Conservation (phyloP, 2,329 filamentous ascomycete species). For the Neopestalotiopsis sp. region DNA sequence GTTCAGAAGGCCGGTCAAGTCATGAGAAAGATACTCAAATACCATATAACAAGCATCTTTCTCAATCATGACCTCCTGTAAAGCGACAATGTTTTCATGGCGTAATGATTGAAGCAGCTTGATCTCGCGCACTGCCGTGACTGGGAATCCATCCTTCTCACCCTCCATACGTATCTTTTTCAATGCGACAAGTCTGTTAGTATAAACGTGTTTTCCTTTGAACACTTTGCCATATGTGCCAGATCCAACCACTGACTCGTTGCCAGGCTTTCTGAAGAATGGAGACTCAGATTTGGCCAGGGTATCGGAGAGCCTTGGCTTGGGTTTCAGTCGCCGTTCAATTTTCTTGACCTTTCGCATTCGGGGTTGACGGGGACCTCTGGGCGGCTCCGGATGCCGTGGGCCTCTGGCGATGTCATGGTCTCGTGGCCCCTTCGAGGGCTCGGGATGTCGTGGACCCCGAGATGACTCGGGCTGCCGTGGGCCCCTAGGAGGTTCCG, state of each 20-base stretch:
- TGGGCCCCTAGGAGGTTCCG: conserved; percentile 9
- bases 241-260: conserved; percentile 93
- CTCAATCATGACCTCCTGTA: conserved; percentile 96
- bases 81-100: conserved; percentile 80
- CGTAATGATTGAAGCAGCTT: conserved; percentile 87
- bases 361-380: conserved; percentile 18
- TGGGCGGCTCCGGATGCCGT: conserved; percentile 18
- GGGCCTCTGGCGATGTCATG: conserved; percentile 32
- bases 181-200: conserved; percentile 79
- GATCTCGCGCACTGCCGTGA: conserved; percentile 90
- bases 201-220: conserved; percentile 93
- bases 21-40: conserved; percentile 96
- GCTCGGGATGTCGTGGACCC: conserved; percentile 19
- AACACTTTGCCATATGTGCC: conserved; percentile 97
- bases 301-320: conserved; percentile 73
- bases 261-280: conserved; percentile 94
- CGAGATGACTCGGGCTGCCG: conserved; percentile 13
- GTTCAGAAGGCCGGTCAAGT: conserved; percentile 92
- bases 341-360: conserved; percentile 70
- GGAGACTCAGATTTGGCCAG: conserved; percentile 84
- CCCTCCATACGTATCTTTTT: conserved; percentile 95
- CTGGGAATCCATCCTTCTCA: conserved; percentile 87
- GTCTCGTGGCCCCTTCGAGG: conserved; percentile 20
- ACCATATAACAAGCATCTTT: conserved; percentile 99
- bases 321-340: conserved; percentile 72